Evolutionary conservation across 2,329 filamentous ascomycete genomes (phyloP).

Genomic region (Calonectria hawksworthii): DNA sequence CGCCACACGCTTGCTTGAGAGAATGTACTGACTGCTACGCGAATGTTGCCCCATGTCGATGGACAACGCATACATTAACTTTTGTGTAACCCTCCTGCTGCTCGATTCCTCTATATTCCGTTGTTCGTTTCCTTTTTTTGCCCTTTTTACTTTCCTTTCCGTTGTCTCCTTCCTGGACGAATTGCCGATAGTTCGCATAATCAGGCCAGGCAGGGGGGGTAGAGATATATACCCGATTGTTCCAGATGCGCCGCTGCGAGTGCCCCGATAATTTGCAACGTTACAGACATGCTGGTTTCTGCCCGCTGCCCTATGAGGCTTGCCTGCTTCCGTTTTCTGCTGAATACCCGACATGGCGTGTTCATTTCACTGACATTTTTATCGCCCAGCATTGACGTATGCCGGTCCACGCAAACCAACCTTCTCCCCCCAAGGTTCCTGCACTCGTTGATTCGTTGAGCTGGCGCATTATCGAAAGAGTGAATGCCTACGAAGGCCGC

Average conservation of each 20-base stretch:
- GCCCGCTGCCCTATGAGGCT: no score
- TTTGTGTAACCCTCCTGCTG: neutral
- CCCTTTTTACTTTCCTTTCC: conserved; percentile 30
- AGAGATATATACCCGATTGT: neutral
- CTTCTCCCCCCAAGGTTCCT: neutral
- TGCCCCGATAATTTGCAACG: neutral
- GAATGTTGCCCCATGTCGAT: neutral
- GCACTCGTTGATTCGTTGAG: neutral
- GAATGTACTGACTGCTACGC: neutral
- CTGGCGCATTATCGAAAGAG: neutral
- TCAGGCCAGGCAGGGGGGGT: neutral
- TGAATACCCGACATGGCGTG: neutral
- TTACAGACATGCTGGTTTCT: neutral
- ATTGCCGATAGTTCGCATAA: neutral
- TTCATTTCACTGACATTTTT: neutral
- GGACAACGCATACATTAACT: conserved; percentile 10
- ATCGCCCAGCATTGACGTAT: neutral
- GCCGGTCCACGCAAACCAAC: no score
- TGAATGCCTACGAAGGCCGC: neutral
- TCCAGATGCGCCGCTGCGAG: neutral
- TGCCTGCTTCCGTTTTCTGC: neutral
- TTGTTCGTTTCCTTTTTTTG: conserved; percentile 51
- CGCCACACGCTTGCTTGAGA: neutral
- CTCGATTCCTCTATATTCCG: neutral
- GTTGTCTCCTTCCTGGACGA: neutral